These are phyloP conservation scores for Colletotrichum sp. DNA, from an alignment of 2,329 filamentous ascomycete genomes.

Conservation along the genomic window DNA sequence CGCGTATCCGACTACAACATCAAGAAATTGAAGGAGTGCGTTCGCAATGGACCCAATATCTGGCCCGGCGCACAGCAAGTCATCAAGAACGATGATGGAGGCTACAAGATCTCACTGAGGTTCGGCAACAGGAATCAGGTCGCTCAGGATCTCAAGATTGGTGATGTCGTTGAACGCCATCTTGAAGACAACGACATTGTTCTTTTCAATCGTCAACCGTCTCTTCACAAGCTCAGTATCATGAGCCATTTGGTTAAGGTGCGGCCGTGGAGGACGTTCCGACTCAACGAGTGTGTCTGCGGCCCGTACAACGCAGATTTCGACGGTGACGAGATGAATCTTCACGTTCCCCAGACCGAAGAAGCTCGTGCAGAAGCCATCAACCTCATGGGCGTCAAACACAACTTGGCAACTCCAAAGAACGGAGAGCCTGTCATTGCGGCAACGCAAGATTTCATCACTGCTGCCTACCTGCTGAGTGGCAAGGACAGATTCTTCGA, in stretches of 20 bases:
- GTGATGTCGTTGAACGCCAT: constrained; percentile 93
- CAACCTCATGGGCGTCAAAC: constrained; percentile 96
- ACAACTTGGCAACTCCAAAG: constrained; percentile 94
- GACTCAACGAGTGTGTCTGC: constrained; percentile 97
- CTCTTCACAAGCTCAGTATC: constrained; percentile 97
- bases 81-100: constrained; percentile 66
- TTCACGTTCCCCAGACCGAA: constrained; percentile 97
- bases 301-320: constrained; percentile 99
- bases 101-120: constrained; percentile 76
- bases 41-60: constrained; percentile 75
- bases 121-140: constrained; percentile 74
- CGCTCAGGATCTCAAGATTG: constrained; percentile 78
- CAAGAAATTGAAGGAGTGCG: constrained; percentile 75
- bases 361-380: constrained; percentile 95
- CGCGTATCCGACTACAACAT: constrained; percentile 85
- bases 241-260: constrained; percentile 95
- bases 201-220: constrained; percentile 97
- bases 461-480: constrained; percentile 87
- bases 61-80: constrained; percentile 92
- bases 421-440: constrained; percentile 98
- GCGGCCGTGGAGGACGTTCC: constrained; percentile 93
- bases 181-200: constrained; percentile 95
- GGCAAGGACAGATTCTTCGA: constrained; percentile 94
- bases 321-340: constrained; percentile 98
- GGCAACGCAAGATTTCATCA: constrained; percentile 99